Conservation (phyloP, 257 asterid species). For the Salvia hispanica region DNA sequence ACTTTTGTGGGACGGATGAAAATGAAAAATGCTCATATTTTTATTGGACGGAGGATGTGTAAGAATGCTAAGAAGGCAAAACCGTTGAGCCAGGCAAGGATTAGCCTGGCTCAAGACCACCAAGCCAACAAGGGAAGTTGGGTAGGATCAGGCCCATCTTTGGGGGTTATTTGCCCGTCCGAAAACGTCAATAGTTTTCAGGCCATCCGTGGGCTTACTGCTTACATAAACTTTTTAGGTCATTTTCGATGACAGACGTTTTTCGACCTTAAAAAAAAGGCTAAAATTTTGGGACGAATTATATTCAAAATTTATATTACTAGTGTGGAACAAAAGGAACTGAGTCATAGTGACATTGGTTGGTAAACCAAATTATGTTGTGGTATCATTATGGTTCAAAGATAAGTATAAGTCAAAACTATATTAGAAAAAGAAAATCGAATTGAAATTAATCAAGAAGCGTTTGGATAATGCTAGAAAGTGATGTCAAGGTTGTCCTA, state of each 20-base stretch:
- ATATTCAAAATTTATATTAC: too few species aligned
- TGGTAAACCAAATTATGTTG: neutral
- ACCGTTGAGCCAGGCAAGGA: neutral
- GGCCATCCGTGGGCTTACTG: neutral
- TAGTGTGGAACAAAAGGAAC: too few species aligned
- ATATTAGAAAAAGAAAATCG: too few species aligned
- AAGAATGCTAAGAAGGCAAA: neutral
- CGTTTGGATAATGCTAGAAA: slow-evolving; percentile 9
- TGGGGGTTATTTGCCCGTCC: too few species aligned
- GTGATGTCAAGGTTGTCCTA: neutral
- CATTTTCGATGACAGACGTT: too few species aligned
- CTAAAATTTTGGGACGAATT: neutral
- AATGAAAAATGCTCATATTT: too few species aligned
- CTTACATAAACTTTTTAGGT: too few species aligned
- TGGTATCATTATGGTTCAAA: too few species aligned
- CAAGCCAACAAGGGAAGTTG: neutral
- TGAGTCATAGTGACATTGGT: too few species aligned
- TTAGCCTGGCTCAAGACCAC: neutral
- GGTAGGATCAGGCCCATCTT: neutral
- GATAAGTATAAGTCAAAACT: neutral
- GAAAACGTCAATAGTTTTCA: neutral
- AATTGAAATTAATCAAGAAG: neutral
- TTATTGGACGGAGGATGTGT: too few species aligned
- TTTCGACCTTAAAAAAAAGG: too few species aligned
- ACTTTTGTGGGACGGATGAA: too few species aligned